These are phyloP conservation scores for Gymnopilus junonius DNA, from an alignment of 768 basidiomycete species.

Conservation along the genomic window DNA sequence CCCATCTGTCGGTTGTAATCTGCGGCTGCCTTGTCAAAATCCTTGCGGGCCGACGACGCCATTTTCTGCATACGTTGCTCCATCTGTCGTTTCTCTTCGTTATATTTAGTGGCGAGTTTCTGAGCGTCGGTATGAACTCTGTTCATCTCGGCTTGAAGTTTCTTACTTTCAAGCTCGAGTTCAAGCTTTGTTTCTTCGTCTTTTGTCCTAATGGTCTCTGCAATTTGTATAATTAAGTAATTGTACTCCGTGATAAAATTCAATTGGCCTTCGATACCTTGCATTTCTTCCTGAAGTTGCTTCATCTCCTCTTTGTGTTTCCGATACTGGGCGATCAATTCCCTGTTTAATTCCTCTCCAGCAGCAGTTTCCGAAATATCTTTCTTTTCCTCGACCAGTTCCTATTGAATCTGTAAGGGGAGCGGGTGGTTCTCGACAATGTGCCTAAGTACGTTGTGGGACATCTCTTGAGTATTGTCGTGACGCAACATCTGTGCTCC, in stretches of 20 bases:
- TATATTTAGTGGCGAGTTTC: constrained; percentile 44
- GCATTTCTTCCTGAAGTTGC: constrained; percentile 42
- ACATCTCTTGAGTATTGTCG: constrained; percentile 39
- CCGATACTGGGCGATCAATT: constrained; percentile 46
- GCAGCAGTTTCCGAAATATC: constrained; percentile 55
- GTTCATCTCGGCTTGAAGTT: constrained; percentile 45
- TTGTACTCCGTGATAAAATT: background rate
- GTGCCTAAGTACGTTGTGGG: constrained; percentile 42
- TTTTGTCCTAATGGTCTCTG: constrained; percentile 43
- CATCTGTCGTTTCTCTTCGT: constrained; percentile 37
- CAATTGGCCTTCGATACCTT: no score
- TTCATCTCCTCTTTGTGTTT: constrained; percentile 50
- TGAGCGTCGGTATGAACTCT: constrained; percentile 44
- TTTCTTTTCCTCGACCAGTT: constrained; percentile 54
- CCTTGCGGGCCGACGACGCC: constrained; percentile 15
- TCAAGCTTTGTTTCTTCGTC: constrained; percentile 51
- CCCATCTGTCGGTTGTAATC: constrained; percentile 11
- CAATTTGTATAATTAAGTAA: background rate
- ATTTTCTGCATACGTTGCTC: constrained; percentile 33
- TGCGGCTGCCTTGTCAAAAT: constrained; percentile 7
- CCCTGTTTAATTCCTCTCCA: constrained; percentile 53
- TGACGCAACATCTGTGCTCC: constrained; percentile 49
- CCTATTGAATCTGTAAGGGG: constrained; percentile 54
- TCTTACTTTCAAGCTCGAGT: constrained; percentile 47
- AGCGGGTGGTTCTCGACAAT: constrained; percentile 46